Base-by-base conservation (phyloP, 176 grass and related monocot species). In the Cocos nucifera region DNA sequence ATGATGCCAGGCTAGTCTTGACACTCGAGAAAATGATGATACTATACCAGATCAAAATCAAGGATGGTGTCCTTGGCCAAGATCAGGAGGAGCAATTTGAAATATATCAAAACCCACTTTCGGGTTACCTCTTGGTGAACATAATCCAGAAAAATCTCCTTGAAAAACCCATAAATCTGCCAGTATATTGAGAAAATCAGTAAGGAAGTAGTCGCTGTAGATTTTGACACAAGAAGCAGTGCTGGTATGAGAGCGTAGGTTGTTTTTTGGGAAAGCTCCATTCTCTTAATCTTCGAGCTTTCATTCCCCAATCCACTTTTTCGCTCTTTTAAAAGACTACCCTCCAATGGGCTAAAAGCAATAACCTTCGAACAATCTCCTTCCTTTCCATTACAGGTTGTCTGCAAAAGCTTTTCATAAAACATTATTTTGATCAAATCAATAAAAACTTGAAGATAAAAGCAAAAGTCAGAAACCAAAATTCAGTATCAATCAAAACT, bases 61-160 rank as follows among this genome's bases (percentile, higher is more conserved):
- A 90, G 67, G 16, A 84, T 69, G 14, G 86, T 87, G 55, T 95
- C 86, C 80, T 87, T 90, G 12, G 86, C 86, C 69, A 90, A 78
- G 71, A 89, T 73, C 20, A 89, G 25, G 25, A 95, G 72, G 27
- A 87, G 74, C 30, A 90, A 49, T 75, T 86, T 84, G 53, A 87
- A 85, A 78, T 96, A 96, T 25, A 96, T 85, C 53, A 90, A 73
- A 28, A 75, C 75, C 86, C 90, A 95, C 77, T 69, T 84, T 72
- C 73, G 77, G 57, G 90, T 90, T 19, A 95, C 77, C 15, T 90
- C 86, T 23, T 90, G 83, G 53, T 90, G 86, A 68, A 87, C 75
- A 23, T 98, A 95, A 52, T 95, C 90, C 35, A 95, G 78, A 49
- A 95, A 50, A 26, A 95, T 95, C 77, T 95, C 86, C 77, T 90